Base-by-base conservation (phyloP, 495 filamentous ascomycete genomes). In the Oleoguttula mirabilis region DNA sequence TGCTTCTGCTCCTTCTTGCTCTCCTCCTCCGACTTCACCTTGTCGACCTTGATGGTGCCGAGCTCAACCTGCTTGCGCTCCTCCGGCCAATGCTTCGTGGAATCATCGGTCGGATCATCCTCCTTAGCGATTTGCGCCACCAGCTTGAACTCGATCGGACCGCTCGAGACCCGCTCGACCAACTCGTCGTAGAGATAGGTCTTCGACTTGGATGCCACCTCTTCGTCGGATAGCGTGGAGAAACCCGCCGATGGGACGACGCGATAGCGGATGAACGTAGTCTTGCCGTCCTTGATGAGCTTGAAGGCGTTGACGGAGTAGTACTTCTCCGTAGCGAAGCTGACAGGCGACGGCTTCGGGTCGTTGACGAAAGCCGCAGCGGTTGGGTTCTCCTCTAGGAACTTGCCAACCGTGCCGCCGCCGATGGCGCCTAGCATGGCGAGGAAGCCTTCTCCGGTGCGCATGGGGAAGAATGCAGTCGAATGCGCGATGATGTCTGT, bases 401-500 rank as follows among this genome's bases (percentile, higher is more conserved):
- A 71, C 12, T 59, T 50, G 10, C 57, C 63, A 4, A 69, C 53
- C 6, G 42, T 41, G 1, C 36, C 50, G 14, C 34, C 28, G 7
- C 38, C 44, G 11, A 39, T 32, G 4, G 34, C 42, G 2, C 11
- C 47, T 36, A 76, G 59, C 51, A 76, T 64, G 3, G 56, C 63
- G 6, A 73, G 58, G 39, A 72, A 69, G 14, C 66, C 70, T 19
- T 56, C 62, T 8, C 66, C 68, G 1, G 61, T 72, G 14, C 60
- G 50, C 0, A 55, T 62, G 0, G 70, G 72, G 57, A 74, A 75
- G 43, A 56, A 59, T 33, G 61, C 55, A 2, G 63, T 66, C 5
- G 62, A 65, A 54, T 76, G 72, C 1, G 57, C 54, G 40, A 76
- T 55, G 48, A 76, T 69, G 52, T 76, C 71, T 0, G 70, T 75